Conservation (phyloP, 441 rosid genomes). For the Euphorbia corollata region DNA sequence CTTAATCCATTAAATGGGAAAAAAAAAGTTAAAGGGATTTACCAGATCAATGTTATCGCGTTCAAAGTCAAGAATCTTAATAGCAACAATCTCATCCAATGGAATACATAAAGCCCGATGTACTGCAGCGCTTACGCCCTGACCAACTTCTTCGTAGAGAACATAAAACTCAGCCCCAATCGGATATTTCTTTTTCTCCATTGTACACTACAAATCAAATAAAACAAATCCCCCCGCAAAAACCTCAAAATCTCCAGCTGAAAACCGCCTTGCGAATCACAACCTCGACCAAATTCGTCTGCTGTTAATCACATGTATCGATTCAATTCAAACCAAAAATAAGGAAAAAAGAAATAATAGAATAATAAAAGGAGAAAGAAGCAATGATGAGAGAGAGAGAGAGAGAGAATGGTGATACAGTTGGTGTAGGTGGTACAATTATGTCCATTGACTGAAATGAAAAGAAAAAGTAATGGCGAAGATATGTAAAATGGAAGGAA, state of each 20-base stretch:
- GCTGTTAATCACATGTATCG: neutral
- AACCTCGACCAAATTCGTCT: slow-evolving; percentile 2
- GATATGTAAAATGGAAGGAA: slow-evolving; percentile 4
- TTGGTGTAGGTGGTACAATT: neutral
- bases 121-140: slow-evolving; percentile 87
- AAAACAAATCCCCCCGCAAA: neutral
- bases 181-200: slow-evolving; percentile 91
- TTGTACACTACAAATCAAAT: slow-evolving; percentile 11
- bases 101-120: slow-evolving; percentile 77
- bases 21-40: neutral
- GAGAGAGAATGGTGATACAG: neutral
- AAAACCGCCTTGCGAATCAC: neutral
- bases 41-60: slow-evolving; percentile 89
- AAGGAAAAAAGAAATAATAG: neutral
- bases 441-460: neutral
- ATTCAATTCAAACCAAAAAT: neutral
- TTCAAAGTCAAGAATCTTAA: slow-evolving; percentile 94
- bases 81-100: slow-evolving; percentile 67
- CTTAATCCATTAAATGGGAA: too few relatives aligned
- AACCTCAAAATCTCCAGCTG: neutral
- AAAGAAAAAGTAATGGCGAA: neutral
- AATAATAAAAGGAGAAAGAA: neutral
- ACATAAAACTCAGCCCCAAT: slow-evolving; percentile 68
- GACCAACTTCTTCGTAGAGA: slow-evolving; percentile 76
- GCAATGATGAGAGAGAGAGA: neutral